Base-by-base conservation (phyloP, 495 filamentous ascomycete genomes). In the Penicillium angulare region DNA sequence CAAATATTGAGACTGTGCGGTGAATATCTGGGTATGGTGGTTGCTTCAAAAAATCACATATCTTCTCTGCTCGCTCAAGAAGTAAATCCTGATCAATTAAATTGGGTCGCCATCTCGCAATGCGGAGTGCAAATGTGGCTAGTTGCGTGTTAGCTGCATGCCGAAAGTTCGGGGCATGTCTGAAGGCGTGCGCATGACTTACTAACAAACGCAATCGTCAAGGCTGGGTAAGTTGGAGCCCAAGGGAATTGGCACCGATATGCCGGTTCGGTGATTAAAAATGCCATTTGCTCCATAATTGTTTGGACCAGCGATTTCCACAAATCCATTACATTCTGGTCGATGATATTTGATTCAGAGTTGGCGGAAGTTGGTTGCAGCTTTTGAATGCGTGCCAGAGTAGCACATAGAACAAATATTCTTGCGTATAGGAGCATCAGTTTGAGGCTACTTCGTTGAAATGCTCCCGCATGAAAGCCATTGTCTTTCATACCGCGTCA, bases 181-280 rank as follows among this genome's bases (percentile, higher is more conserved):
- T 24, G n/a, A n/a, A n/a, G 29, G 31, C 10, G 5, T 12, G 24
- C 22, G 42, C 9, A 23, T 13, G 20, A 72, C 71, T 67, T 59
- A 74, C 71, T 70, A 35, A 74, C 67, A 55, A 74, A 74, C 1
- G 71, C 69, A 24, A 74, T 65, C 1, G 69, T 74, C 27, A 74
- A 43, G 18, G 67, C 66, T 17, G 71, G 68, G 32, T 74, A 74
- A 3, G 71, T 74, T 22, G 71, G 71, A 0, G 68, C 62, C 71
- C 71, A 74, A 15, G 63, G 50, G 22, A 73, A 32, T 31, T 74
- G 71, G 31, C 66, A 74, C 6, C 66, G 57, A 44, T 74, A 74
- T 0, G 71, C 53, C 12, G 67, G 57, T 43, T 73, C 69, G 17
- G 53, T 62, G 45, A 73, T 69, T 15, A 72, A 23, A 21, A 68